phyloP scores from a whole-genome alignment of 2,329 filamentous ascomycete species.

The Rhytidhysteron rufulum region DNA sequence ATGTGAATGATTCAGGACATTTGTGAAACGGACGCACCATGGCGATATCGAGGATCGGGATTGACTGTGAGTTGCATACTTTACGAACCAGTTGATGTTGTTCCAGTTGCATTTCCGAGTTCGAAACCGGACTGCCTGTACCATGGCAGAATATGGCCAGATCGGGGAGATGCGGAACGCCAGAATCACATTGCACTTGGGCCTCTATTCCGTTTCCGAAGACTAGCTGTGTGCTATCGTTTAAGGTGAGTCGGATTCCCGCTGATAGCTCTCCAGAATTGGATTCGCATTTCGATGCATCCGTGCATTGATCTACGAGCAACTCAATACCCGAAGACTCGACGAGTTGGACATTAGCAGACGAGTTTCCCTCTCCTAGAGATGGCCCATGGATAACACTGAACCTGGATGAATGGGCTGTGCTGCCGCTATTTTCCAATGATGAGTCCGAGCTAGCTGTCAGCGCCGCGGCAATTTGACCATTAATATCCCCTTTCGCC shows the following conservation, averaged over 20 bases:
- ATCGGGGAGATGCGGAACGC: constrained; percentile 17
- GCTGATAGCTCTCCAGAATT: background rate
- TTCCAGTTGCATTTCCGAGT: constrained; percentile 11
- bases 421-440: background rate
- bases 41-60: constrained; percentile 30
- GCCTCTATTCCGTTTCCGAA: constrained; percentile 11
- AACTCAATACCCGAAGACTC: constrained; percentile 27
- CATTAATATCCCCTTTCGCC: constrained; percentile 25
- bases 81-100: constrained; percentile 19
- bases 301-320: constrained; percentile 22
- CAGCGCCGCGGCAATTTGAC: constrained; percentile 28
- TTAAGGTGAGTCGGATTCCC: constrained; percentile 11
- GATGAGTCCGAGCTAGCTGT: constrained; percentile 21
- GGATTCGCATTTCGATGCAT: constrained; percentile 10
- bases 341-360: constrained; percentile 13
- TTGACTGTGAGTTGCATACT: constrained; percentile 17
- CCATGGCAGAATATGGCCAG: constrained; percentile 30
- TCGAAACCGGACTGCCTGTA: constrained; percentile 5
- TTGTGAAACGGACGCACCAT: constrained; percentile 22
- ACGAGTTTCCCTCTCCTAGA: constrained; percentile 2
- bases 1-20: constrained; percentile 11
- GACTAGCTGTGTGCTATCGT: constrained; percentile 21
- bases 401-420: constrained; percentile 21
- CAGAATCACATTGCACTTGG: constrained; percentile 1
- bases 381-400: constrained; percentile 27